Evolutionary conservation across 345 rosid genomes (phyloP).

Genomic region (Hibiscus tridactylites): DNA sequence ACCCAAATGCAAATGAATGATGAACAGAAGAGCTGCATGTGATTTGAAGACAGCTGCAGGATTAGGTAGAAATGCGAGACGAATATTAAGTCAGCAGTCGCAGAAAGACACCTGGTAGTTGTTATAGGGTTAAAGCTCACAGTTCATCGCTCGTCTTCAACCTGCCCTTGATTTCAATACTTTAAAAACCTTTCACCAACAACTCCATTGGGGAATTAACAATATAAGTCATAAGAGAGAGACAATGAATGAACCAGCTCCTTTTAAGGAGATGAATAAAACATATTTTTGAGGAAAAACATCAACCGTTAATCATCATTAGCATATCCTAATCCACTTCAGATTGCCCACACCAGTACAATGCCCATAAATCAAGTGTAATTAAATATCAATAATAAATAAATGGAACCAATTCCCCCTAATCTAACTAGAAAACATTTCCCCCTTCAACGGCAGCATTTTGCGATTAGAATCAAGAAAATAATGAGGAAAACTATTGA

Average conservation of each 20-base stretch:
- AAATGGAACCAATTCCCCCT: conserved; percentile 12
- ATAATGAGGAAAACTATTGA: conserved; percentile 76
- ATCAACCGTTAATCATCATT: conserved; percentile 7
- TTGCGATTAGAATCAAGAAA: conserved; percentile 69
- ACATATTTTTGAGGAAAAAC: not conserved
- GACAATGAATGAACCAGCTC: not conserved
- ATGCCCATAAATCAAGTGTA: conserved; percentile 15
- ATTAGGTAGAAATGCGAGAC: too few relatives aligned
- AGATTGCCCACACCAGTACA: conserved; percentile 19
- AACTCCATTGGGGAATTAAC: not conserved
- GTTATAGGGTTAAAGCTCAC: not conserved
- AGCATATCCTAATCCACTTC: conserved; percentile 13
- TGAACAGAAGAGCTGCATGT: too few relatives aligned
- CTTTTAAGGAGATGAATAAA: conserved; percentile 16
- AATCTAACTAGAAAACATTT: not conserved
- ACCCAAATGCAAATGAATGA: too few relatives aligned
- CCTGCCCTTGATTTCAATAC: not conserved
- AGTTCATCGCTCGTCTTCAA: not conserved
- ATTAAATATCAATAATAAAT: conserved; percentile 10
- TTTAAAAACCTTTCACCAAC: not conserved
- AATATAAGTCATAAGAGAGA: not conserved
- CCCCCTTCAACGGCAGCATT: conserved; percentile 49
- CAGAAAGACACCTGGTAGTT: not conserved
- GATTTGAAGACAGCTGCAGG: too few relatives aligned
- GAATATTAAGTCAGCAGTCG: not conserved